Evolutionary conservation across 2,329 filamentous ascomycete species (phyloP), one percentile per base, ranked within the genome.

Genomic region (Penicillium polonicum): DNA sequence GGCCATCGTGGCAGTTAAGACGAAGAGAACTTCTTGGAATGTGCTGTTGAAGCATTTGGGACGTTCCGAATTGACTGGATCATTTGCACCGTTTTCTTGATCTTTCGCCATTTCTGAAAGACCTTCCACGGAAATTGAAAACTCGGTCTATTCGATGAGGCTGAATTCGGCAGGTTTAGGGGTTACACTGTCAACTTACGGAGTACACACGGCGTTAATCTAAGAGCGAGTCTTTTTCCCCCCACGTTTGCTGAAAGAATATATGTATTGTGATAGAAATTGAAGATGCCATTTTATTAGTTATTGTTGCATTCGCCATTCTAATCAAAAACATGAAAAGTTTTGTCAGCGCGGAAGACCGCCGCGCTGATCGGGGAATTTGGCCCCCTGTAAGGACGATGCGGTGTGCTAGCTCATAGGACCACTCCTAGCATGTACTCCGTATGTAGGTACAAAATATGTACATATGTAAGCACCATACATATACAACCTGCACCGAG

Each of bases 1-100:
- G 2, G 86, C 85, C 76, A 88, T 84, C 2, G 87, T 89, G 10
- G 85, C 84, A 39, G 85, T 86, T 19, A 86, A 69, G 17, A 89
- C 83, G 65, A 89, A 89, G 2, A 86, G 74, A 38, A 84, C 78
- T 75, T 89, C 87, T 65, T 88, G 83, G 2, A 83, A 55, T 0
- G 85, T 87, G 42, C 79, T 86, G 42, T 73, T 80, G 78, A 90
- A 89, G 72, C 83, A 66, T 48, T 59, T 52, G 7, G 66, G 59
- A 25, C 65, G 60, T 33, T 58, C 38, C 8, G 57, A 29, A 46
- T 27, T 56, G 19, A 55, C 31, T 7, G 55, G 42, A 10, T 49
- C 29, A 38, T 60, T 61, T 44, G 64, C 62, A 13, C 53, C 46
- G 25, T 64, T 62, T 42, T 65, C 65, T 46, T 55, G 57, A 10